Evolutionary conservation across 352 stramenopile species (phyloP).

Genomic region (Phytophthora sojae): DNA sequence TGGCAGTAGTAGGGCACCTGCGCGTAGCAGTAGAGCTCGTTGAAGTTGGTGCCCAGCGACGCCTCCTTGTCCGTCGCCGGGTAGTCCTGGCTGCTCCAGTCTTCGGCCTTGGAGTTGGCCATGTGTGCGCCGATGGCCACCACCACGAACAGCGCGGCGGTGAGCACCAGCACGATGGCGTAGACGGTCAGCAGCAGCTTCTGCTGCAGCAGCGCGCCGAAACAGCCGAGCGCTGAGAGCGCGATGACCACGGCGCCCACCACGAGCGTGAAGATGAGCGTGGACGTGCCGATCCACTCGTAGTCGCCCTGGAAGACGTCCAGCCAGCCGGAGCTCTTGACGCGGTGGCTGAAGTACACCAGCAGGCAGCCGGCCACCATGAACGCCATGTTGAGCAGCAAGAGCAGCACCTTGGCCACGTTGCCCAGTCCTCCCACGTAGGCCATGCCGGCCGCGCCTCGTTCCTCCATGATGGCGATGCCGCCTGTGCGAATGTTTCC

Average conservation of each 20-base stretch:
- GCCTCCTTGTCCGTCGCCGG: slow-evolving; percentile 56
- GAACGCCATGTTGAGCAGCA: slow-evolving; percentile 89
- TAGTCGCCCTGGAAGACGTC: slow-evolving; percentile 79
- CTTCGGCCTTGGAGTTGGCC: slow-evolving; percentile 60
- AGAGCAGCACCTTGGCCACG: slow-evolving; percentile 78
- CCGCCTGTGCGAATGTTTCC: slow-evolving; percentile 23
- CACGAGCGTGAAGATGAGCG: slow-evolving; percentile 73
- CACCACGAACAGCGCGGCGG: slow-evolving; percentile 67
- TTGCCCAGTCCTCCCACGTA: slow-evolving; percentile 68
- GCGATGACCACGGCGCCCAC: slow-evolving; percentile 73
- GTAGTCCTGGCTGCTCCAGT: slow-evolving; percentile 55
- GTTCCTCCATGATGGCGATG: slow-evolving; percentile 60
- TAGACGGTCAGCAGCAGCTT: slow-evolving; percentile 80
- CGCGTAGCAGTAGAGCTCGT: slow-evolving; percentile 82
- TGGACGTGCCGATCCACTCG: slow-evolving; percentile 67
- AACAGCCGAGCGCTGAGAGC: slow-evolving; percentile 72
- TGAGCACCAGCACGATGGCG: slow-evolving; percentile 67
- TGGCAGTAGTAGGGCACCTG: slow-evolving; percentile 86
- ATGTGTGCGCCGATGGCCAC: slow-evolving; percentile 65
- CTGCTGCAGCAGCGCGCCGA: slow-evolving; percentile 74
- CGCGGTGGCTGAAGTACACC: slow-evolving; percentile 82
- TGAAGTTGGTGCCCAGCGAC: slow-evolving; percentile 75
- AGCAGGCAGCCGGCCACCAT: slow-evolving; percentile 79
- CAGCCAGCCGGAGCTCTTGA: slow-evolving; percentile 73
- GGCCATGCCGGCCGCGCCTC: slow-evolving; percentile 46